Evolutionary conservation across 129 eudicot species (phyloP), one percentile per base, ranked within the genome.

Genomic region (Apium graveolens): DNA sequence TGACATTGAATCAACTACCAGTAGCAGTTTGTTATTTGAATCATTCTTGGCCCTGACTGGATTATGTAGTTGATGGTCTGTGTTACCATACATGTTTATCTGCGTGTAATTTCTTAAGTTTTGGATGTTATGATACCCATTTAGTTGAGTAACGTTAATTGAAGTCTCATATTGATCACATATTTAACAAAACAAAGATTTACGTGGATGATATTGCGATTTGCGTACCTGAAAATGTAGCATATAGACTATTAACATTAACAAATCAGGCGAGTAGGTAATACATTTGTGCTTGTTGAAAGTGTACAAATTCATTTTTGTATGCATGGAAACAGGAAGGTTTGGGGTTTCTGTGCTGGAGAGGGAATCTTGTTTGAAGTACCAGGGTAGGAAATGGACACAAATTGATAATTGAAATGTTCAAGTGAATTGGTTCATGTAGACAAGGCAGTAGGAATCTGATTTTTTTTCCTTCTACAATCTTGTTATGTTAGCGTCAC

Each of bases 21-120:
- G 49, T 73, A 73, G 76, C 53, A 41, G 21, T 73, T 14, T n/a
- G 68, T 60, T 60, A 60, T 42, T 73, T 42, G 76, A 7, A 73
- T 42, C 48, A n/a, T 17, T 27, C 49, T 41, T 72, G 44, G n/a
- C 2, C 10, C 4, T 7, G 62, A 20, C 62, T 51, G 51, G 53
- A 39, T 72, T 21, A 14, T 38, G 5, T 71, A 21, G 76, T 72
- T 11, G 35, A 20, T 21, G 7, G 76, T 12, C 27, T 20, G 9
- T 34, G 26, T 39, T 73, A 26, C 9, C 44, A 14, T 41, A 20
- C 55, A 73, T 44, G 34, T 72, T 38, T 41, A 7, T 44, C n/a
- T 6, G 10, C 16, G 44, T 72, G 11, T 29, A 72, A n/a, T 26
- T 62, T 20, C 7, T 16, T 5, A 31, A 31, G 39, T 66, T 16